Base-by-base conservation (phyloP, 495 filamentous ascomycete genomes). In the Emericellopsis terricola region DNA sequence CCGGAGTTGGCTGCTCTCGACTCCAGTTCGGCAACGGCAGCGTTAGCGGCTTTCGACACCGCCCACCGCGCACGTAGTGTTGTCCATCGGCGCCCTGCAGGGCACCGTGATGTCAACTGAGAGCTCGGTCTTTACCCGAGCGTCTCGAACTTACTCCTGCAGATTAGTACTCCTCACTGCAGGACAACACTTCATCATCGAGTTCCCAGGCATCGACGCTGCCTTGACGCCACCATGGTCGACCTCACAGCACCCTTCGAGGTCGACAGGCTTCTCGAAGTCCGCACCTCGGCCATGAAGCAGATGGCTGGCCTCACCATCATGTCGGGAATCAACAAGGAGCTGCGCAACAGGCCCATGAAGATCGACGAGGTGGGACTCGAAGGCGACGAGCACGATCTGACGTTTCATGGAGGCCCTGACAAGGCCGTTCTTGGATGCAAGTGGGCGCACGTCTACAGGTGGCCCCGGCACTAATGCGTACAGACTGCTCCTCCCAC, bases 381-480 rank as follows among this genome's bases (percentile, higher is more conserved):
- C 14, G 56, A 61, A 16, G 54, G 51, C 34, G 69, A 73, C 38
- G 68, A 72, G 43, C 68, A 72, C 29, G 68, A 69, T 39, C 55
- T 53, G 4, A 61, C 58, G 1, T 65, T 64, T 28, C 69, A 73
- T 38, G 65, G 67, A 23, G 65, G 64, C 1, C 37, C 40, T 0
- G 68, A 74, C 34, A 71, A 70, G 43, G 68, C 69, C 2, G 51
- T 74, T 19, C 65, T 70, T 35, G 66, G 65, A 24, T 74, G 61
- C 60, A 43, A 45, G 52, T 41, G 28, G 19, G n/a, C 19, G 8
- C 17, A 7, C 19, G 31, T 20, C 20, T 23, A 4, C 31, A n/a
- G 7, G 3, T 13, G n/a, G 15, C 31, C 16, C 29, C 8, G 28
- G 26, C n/a, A 31, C 18, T 19, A 5, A 31, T 14, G 15, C 23